Evolutionary conservation across 352 stramenopile species (phyloP).

Genomic region (Globisporangium nagaii): DNA sequence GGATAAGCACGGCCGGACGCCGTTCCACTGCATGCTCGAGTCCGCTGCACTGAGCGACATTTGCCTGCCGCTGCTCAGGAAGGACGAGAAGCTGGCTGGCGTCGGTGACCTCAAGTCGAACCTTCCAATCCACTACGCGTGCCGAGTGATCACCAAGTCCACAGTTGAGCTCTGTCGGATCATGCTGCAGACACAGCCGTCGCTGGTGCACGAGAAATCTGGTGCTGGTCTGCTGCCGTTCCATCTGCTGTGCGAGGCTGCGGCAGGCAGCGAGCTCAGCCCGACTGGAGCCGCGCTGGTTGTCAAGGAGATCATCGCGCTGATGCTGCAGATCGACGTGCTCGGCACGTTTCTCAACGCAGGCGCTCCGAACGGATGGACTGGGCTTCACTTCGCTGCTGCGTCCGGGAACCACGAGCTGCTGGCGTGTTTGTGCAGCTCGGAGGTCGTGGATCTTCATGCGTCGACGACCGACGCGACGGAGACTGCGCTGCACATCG

Average conservation of each 20-base stretch:
- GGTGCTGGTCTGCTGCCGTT: conserved; percentile 32
- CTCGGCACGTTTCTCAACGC: conserved; percentile 46
- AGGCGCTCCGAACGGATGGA: conserved; percentile 36
- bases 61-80: conserved; percentile 31
- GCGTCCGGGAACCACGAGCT: conserved; percentile 46
- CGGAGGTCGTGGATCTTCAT: conserved; percentile 30
- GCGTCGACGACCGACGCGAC: conserved; percentile 23
- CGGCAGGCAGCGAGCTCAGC: not conserved
- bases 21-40: conserved; percentile 52
- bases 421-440: conserved; percentile 26
- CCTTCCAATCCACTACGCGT: conserved; percentile 63
- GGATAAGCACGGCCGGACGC: conserved; percentile 44
- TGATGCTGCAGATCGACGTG: conserved; percentile 58
- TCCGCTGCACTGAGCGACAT: conserved; percentile 39
- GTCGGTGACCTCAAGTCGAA: conserved; percentile 38
- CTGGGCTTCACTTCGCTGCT: conserved; percentile 44
- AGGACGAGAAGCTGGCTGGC: conserved; percentile 27
- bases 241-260: conserved; percentile 44
- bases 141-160: conserved; percentile 34
- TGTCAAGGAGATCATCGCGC: conserved; percentile 28
- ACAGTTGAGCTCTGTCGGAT: conserved; percentile 41
- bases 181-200: conserved; percentile 35
- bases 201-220: conserved; percentile 31
- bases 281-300: conserved; percentile 12
- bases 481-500: conserved; percentile 60